Evolutionary conservation across 352 stramenopile genomes (phyloP), one percentile per base, ranked within the genome.

Genomic region (Globisporangium carolinianum): DNA sequence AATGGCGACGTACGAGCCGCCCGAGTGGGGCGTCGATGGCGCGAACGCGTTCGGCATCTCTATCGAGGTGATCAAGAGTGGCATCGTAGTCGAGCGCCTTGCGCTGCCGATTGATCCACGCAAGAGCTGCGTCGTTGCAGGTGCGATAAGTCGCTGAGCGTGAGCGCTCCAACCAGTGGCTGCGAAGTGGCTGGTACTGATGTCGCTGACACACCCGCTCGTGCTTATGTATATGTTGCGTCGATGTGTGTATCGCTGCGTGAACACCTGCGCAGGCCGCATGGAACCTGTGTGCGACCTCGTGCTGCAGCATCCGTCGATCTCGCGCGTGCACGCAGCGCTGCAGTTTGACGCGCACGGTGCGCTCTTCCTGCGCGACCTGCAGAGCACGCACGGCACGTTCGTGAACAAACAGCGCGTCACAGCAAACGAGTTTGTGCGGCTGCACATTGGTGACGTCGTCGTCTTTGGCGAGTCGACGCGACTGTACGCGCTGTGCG

Each of bases 391-490:
- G 6, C 79, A 96, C 57, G 88, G 88, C 42, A 94, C 81, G 49
- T 87, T 80, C 47, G 67, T 97, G 41, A 96, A 96, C 63, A 96
- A 96, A 69, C 75, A 75, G 37, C 75, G 79, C 8, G 48, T 79
- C 8, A 11, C 55, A 9, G 41, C 74, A 2, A 59, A 71, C 5
- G 68, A 87, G 38, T 92, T 83, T 54, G 60, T 76, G 62, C 70
- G 70, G 6, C 61, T 96, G 47, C 67, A 87, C 55, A 79, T 95
- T 46, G 88, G 88, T 37, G 88, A 96, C 67, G 63, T 97, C 45
- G 15, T 97, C 12, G 79, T 73, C 15, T 97, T 97, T 68, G 88
- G 84, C n/a, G 85, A 93, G 54, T 95, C 84, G 4, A 92, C 86
- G 57, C 67, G 88, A 32, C 69, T 93, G 48, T 95, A 96, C 59